A percentile compares a stretch with the other conserved stretches of the same genome.
Evolutionary conservation across 768 basidiomycete species (phyloP).

Genomic region (Lepiota brunneoincarnata): DNA sequence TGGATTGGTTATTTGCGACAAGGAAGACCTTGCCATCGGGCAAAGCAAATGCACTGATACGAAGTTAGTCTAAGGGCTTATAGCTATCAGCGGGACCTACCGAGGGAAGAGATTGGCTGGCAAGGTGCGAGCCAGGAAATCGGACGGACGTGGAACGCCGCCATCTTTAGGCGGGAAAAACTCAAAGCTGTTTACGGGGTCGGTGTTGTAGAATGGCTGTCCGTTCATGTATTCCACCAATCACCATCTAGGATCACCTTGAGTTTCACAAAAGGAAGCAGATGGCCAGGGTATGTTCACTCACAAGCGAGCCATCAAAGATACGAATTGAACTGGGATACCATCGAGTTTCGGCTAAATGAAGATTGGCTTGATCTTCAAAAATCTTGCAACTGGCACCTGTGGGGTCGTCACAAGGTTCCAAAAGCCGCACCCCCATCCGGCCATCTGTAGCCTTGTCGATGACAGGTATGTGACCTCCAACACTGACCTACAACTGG

Average conservation of each 20-base stretch:
- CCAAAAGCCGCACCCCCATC: slow-evolving; percentile 34
- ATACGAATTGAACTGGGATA: slow-evolving; percentile 37
- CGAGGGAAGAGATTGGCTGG: slow-evolving; percentile 27
- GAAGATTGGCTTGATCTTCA: slow-evolving; percentile 32
- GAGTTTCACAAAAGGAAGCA: not conserved
- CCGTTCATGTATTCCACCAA: slow-evolving; percentile 25
- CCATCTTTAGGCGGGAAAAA: slow-evolving; percentile 39
- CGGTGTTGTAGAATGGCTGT: slow-evolving; percentile 63
- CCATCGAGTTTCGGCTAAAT: slow-evolving; percentile 35
- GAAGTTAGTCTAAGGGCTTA: not conserved
- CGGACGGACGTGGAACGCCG: slow-evolving; percentile 25
- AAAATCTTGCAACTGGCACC: slow-evolving; percentile 29
- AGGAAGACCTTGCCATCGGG: slow-evolving; percentile 40
- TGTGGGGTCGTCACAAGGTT: slow-evolving; percentile 31
- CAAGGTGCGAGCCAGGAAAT: slow-evolving; percentile 23
- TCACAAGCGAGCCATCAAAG: slow-evolving; percentile 31
- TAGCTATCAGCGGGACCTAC: slow-evolving; percentile 15
- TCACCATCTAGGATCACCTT: slow-evolving; percentile 19
- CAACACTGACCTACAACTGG: slow-evolving; percentile 24
- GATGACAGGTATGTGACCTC: slow-evolving; percentile 26
- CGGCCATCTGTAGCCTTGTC: slow-evolving; percentile 28
- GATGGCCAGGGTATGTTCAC: slow-evolving; percentile 20
- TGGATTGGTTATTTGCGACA: slow-evolving; percentile 38
- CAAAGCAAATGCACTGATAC: slow-evolving; percentile 26
- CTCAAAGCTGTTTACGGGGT: slow-evolving; percentile 44